These are phyloP conservation scores for Silene coronaria DNA, from an alignment of 179 eudicot species.

Conservation along the genomic window DNA sequence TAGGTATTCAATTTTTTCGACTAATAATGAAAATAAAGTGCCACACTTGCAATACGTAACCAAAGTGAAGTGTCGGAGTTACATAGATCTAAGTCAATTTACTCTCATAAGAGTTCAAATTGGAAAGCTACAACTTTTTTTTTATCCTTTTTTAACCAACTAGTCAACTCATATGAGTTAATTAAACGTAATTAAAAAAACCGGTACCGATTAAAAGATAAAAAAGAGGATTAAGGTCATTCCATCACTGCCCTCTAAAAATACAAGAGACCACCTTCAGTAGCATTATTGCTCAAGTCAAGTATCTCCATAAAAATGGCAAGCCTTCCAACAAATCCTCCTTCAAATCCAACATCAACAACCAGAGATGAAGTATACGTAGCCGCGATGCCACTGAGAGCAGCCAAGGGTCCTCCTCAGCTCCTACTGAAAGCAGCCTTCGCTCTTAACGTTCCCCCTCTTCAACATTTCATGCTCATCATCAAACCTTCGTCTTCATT, in stretches of 20 bases:
- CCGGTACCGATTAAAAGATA: not conserved
- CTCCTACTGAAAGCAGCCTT: conserved; percentile 64
- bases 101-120: not conserved
- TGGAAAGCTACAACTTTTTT: not conserved
- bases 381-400: conserved; percentile 65
- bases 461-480: conserved; percentile 84
- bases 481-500: conserved; percentile 43
- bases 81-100: too few species aligned
- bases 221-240: not conserved
- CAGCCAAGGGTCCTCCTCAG: conserved; percentile 65
- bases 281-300: not conserved
- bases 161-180: not conserved
- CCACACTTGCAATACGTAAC: too few species aligned
- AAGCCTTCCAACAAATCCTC: conserved; percentile 15
- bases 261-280: not conserved
- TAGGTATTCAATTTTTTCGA: too few species aligned
- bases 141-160: not conserved
- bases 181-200: too few species aligned
- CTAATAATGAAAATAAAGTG: too few species aligned
- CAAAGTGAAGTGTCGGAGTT: not conserved
- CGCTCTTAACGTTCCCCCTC: conserved; percentile 58
- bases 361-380: conserved; percentile 56
- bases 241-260: not conserved
- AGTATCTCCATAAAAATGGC: conserved; percentile 22
- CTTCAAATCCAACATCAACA: conserved; percentile 4